These are phyloP conservation scores for Emmonsia crescens DNA, from an alignment of 2,329 filamentous ascomycete species.

Conservation along the genomic window DNA sequence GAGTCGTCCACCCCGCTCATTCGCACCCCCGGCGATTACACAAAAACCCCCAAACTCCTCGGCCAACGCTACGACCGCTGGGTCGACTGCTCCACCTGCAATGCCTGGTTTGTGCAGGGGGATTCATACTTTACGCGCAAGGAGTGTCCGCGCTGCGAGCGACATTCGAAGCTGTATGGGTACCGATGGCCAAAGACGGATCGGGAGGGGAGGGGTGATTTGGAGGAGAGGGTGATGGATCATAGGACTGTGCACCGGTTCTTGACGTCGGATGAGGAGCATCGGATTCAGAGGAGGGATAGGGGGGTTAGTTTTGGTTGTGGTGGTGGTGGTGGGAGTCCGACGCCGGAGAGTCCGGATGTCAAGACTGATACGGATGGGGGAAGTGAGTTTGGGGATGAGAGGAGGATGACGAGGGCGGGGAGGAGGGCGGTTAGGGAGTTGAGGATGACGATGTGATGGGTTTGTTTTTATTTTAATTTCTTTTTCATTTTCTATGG, in stretches of 20 bases:
- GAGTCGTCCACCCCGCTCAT: slow-evolving; percentile 17
- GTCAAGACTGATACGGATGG: slow-evolving; percentile 28
- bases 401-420: slow-evolving; percentile 26
- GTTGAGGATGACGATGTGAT: slow-evolving; percentile 28
- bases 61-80: slow-evolving; percentile 67
- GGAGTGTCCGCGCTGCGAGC: slow-evolving; percentile 83
- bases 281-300: slow-evolving; percentile 25
- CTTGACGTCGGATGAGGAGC: slow-evolving; percentile 59
- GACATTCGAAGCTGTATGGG: slow-evolving; percentile 91
- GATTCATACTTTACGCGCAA: slow-evolving; percentile 79
- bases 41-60: slow-evolving; percentile 65
- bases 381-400: slow-evolving; percentile 25
- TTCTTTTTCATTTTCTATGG: background rate
- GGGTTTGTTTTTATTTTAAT: background rate
- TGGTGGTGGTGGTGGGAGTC: slow-evolving; percentile 18
- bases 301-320: slow-evolving; percentile 25
- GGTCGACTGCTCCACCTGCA: slow-evolving; percentile 82
- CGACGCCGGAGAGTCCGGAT: slow-evolving; percentile 30
- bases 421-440: slow-evolving; percentile 24
- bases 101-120: slow-evolving; percentile 70
- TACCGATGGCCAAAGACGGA: slow-evolving; percentile 96
- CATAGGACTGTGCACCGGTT: slow-evolving; percentile 84
- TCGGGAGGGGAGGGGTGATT: slow-evolving; percentile 61
- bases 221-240: slow-evolving; percentile 59
- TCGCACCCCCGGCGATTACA: slow-evolving; percentile 67